Conservation (phyloP, 768 basidiomycete species). For the Boletus subcaerulescens region DNA sequence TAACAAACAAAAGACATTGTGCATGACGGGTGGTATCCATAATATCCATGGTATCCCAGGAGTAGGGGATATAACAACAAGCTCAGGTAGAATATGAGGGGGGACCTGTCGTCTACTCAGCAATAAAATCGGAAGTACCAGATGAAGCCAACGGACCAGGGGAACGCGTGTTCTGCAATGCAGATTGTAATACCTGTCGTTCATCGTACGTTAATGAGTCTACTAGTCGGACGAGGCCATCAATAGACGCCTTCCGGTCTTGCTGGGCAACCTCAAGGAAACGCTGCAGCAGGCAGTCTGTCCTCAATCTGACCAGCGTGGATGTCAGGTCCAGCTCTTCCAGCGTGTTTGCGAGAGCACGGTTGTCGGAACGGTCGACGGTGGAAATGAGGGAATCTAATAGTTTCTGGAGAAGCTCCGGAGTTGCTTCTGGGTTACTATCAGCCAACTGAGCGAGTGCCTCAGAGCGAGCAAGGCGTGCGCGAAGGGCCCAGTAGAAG, state of each 20-base stretch:
- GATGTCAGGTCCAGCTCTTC: conserved; percentile 68
- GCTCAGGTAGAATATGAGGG: conserved; percentile 38
- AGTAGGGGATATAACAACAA: background rate
- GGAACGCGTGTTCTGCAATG: conserved; percentile 59
- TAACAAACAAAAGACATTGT: background rate
- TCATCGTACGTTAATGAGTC: conserved; percentile 75
- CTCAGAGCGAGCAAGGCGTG: conserved; percentile 67
- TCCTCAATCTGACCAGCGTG: conserved; percentile 61
- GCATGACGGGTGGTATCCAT: background rate
- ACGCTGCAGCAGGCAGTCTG: conserved; percentile 64
- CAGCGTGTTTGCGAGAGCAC: conserved; percentile 58
- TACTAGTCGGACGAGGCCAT: conserved; percentile 70
- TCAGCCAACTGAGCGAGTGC: conserved; percentile 62
- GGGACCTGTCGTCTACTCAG: conserved; percentile 31
- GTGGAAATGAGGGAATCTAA: conserved; percentile 60
- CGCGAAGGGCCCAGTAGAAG: conserved; percentile 93
- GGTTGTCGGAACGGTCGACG: conserved; percentile 51
- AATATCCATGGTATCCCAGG: conserved; percentile 8
- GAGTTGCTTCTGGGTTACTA: conserved; percentile 68
- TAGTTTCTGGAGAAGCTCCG: conserved; percentile 63
- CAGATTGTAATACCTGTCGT: conserved; percentile 53
- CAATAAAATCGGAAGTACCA: background rate
- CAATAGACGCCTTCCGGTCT: conserved; percentile 74
- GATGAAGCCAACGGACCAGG: conserved; percentile 46
- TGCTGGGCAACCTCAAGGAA: conserved; percentile 68